Percentiles rank a stretch among this genome's conserved stretches.
These are phyloP conservation scores for Lophiostoma macrostomum DNA, from an alignment of 495 filamentous ascomycete species.

Conservation along the genomic window DNA sequence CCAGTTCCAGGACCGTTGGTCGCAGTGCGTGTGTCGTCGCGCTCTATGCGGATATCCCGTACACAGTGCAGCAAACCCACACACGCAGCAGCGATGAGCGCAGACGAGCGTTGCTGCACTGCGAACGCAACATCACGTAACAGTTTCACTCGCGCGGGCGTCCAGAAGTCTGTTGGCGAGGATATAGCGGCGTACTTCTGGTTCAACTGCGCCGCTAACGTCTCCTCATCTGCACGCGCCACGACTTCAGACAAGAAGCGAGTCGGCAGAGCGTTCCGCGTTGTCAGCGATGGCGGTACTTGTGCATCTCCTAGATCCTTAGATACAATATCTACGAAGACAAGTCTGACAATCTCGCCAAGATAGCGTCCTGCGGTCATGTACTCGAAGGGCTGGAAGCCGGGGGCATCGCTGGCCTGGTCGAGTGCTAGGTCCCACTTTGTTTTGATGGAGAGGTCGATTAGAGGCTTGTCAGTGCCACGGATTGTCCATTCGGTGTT, in stretches of 20 bases:
- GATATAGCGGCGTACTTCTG: slow-evolving; percentile 32
- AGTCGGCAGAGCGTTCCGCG: slow-evolving; percentile 66
- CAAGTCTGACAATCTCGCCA: slow-evolving; percentile 74
- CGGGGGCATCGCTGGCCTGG: slow-evolving; percentile 62
- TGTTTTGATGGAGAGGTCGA: slow-evolving; percentile 61
- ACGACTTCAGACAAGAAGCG: slow-evolving; percentile 66
- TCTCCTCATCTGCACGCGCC: slow-evolving; percentile 48
- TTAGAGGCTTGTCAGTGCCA: slow-evolving; percentile 64
- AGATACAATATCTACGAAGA: slow-evolving; percentile 65
- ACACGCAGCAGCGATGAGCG: slow-evolving; percentile 67
- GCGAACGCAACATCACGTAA: slow-evolving; percentile 61
- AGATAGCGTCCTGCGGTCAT: slow-evolving; percentile 83
- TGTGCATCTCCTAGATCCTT: slow-evolving; percentile 32
- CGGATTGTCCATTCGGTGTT: slow-evolving; percentile 88
- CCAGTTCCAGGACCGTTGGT: too few species aligned
- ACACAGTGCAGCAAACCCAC: slow-evolving; percentile 66
- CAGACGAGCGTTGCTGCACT: slow-evolving; percentile 66
- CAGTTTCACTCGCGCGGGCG: slow-evolving; percentile 50
- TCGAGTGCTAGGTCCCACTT: slow-evolving; percentile 71
- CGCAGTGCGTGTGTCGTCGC: neutral
- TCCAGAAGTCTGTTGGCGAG: slow-evolving; percentile 55
- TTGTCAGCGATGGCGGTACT: slow-evolving; percentile 59
- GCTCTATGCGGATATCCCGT: slow-evolving; percentile 53
- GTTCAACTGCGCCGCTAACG: slow-evolving; percentile 38
- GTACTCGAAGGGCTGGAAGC: slow-evolving; percentile 84